Conservation (phyloP, 306 rosid genomes). For the Gillenia trifoliata region DNA sequence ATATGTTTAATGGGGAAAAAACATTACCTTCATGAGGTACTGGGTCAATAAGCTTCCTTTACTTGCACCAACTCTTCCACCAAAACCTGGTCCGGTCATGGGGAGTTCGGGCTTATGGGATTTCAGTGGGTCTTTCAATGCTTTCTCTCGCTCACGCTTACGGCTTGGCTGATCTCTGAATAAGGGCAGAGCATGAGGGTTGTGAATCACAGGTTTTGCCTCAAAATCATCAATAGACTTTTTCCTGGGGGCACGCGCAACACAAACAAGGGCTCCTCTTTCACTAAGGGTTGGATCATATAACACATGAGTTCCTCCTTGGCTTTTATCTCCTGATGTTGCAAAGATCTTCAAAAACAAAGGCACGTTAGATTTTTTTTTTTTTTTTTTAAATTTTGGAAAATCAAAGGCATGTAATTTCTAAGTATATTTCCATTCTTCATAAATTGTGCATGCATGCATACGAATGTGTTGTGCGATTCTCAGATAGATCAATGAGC, state of each 20-base stretch:
- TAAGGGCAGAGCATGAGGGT: constrained; percentile 87
- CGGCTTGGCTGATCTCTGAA: constrained; percentile 96
- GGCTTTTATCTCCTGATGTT: constrained; percentile 79
- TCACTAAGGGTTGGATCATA: constrained; percentile 86
- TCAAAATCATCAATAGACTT: constrained; percentile 83
- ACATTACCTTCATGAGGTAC: constrained; percentile 77
- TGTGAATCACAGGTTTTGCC: constrained; percentile 85
- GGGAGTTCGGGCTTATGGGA: constrained; percentile 97
- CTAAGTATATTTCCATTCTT: not conserved
- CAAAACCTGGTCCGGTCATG: constrained; percentile 92
- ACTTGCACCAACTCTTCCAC: constrained; percentile 85
- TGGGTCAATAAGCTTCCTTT: constrained; percentile 96
- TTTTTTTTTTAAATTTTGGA: not conserved
- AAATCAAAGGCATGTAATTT: constrained; percentile 4
- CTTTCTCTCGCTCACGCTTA: constrained; percentile 80
- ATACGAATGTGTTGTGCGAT: not conserved
- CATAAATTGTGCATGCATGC: not conserved
- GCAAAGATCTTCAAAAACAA: constrained; percentile 60
- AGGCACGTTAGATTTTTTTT: not conserved
- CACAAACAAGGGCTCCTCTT: constrained; percentile 97
- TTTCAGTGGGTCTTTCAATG: constrained; percentile 85
- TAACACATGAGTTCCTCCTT: constrained; percentile 85
- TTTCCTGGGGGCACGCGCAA: constrained; percentile 92
- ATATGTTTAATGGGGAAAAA: not conserved
- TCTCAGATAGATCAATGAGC: not conserved